Evolutionary conservation across 306 rosid genomes (phyloP).

Genomic region (Crataegus laevigata): DNA sequence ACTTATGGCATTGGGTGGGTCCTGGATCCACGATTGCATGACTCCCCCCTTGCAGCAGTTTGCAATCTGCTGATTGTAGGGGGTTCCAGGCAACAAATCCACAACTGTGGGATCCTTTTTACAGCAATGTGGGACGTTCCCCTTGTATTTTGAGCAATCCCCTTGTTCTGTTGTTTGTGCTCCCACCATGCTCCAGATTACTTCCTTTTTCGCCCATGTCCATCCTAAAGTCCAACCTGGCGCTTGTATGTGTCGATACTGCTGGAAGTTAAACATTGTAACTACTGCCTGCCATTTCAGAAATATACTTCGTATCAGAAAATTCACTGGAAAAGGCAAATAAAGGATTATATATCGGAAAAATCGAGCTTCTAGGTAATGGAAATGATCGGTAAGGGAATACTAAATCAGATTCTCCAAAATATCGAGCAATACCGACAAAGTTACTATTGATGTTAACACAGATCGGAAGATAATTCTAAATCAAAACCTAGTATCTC

Average conservation of each 20-base stretch:
- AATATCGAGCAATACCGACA: background rate
- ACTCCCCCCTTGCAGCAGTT: slow-evolving; percentile 98
- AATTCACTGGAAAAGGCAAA: background rate
- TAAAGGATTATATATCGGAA: background rate
- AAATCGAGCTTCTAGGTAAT: background rate
- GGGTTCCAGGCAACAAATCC: slow-evolving; percentile 89
- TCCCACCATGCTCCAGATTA: slow-evolving; percentile 92
- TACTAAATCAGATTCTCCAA: background rate
- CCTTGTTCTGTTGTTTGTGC: slow-evolving; percentile 91
- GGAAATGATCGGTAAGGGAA: background rate
- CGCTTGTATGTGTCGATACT: slow-evolving; percentile 82
- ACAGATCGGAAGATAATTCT: background rate
- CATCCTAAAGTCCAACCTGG: slow-evolving; percentile 93
- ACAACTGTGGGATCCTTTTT: slow-evolving; percentile 79
- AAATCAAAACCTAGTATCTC: background rate
- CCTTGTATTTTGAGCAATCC: slow-evolving; percentile 80
- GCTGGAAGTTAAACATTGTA: slow-evolving; percentile 91
- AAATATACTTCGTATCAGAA: background rate
- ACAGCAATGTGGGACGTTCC: slow-evolving; percentile 80
- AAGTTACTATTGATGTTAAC: background rate
- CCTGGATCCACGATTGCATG: slow-evolving; percentile 73
- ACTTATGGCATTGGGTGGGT: slow-evolving; percentile 59
- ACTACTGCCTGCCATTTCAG: slow-evolving; percentile 69
- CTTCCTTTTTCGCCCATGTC: slow-evolving; percentile 98
- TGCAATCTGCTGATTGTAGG: slow-evolving; percentile 87